A percentile compares a stretch with the other conserved stretches of the same genome.
Conservation (phyloP, 1,284 basidiomycete species). For the Tetrapyrgos nigripes region DNA sequence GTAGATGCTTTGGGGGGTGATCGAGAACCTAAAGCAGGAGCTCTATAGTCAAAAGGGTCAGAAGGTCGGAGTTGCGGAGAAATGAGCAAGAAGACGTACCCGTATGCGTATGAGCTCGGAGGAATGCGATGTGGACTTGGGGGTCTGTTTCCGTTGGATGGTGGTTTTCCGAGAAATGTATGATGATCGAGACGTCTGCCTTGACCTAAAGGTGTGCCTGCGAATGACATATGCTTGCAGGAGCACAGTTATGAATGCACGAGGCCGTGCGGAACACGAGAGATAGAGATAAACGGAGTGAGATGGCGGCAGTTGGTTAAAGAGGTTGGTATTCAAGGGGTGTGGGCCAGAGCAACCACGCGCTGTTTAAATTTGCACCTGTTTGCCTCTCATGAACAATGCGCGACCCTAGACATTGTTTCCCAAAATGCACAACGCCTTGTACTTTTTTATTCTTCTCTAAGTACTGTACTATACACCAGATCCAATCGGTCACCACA, state of each 20-base stretch:
- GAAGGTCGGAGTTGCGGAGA: conserved; percentile 25
- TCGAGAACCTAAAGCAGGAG: conserved; percentile 60
- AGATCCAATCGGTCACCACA: background rate
- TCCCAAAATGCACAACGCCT: background rate
- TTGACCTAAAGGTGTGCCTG: conserved; percentile 81
- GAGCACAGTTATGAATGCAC: conserved; percentile 7
- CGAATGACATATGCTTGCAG: conserved; percentile 70
- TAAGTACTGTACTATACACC: background rate
- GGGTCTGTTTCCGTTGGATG: conserved; percentile 43
- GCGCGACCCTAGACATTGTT: background rate
- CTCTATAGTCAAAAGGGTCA: conserved; percentile 44
- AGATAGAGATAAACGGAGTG: background rate
- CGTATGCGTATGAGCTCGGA: conserved; percentile 71
- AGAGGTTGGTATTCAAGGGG: background rate
- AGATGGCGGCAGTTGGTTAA: background rate
- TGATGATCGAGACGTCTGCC: conserved; percentile 82
- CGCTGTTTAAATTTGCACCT: background rate
- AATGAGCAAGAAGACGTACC: conserved; percentile 48
- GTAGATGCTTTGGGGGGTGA: conserved; percentile 63
- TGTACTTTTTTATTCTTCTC: background rate
- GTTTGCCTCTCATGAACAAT: background rate
- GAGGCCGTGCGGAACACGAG: background rate
- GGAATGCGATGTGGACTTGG: conserved; percentile 46
- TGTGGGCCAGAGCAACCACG: background rate
- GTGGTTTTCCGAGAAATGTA: conserved; percentile 73